These are phyloP conservation scores for Apiospora rasikravindrae DNA, from an alignment of 2,329 filamentous ascomycete species.

Conservation along the genomic window DNA sequence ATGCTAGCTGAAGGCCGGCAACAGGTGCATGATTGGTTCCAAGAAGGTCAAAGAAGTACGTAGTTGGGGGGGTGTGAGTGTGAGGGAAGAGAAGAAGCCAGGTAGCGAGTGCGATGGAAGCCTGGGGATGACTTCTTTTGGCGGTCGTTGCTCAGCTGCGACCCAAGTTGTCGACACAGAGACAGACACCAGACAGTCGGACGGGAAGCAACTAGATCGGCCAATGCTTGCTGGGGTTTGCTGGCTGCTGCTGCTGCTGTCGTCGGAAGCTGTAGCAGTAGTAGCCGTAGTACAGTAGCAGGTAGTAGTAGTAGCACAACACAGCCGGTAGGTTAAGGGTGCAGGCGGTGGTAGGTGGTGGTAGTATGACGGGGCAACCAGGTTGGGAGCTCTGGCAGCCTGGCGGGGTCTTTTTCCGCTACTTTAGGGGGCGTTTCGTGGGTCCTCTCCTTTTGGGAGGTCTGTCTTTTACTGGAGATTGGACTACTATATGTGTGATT, in stretches of 20 bases:
- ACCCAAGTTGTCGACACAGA: background rate
- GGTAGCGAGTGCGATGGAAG: background rate
- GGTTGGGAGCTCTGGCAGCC: slow-evolving; percentile 16
- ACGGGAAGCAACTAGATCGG: background rate
- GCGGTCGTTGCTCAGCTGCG: slow-evolving; percentile 20
- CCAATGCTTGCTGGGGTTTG: background rate
- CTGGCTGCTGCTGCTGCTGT: background rate
- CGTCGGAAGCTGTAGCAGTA: background rate
- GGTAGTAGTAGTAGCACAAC: background rate
- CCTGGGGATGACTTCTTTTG: slow-evolving; percentile 15
- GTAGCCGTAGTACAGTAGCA: background rate
- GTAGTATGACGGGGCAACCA: slow-evolving; percentile 11
- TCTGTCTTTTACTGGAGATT: slow-evolving; percentile 10
- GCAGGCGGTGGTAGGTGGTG: no score
- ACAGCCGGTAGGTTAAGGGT: background rate
- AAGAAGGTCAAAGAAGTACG: background rate
- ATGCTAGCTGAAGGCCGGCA: slow-evolving; percentile 21
- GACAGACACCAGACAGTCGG: background rate
- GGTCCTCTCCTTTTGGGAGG: slow-evolving; percentile 9
- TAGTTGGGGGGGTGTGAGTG: background rate
- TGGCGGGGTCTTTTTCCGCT: slow-evolving; percentile 12
- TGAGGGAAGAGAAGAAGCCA: background rate
- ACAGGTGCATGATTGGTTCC: slow-evolving; percentile 22
- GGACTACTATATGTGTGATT: background rate
- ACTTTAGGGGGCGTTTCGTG: slow-evolving; percentile 15